phyloP scores from a whole-genome alignment of 225 moss, liverwort and hornwort species.

The Pseudoscleropodium purum region DNA sequence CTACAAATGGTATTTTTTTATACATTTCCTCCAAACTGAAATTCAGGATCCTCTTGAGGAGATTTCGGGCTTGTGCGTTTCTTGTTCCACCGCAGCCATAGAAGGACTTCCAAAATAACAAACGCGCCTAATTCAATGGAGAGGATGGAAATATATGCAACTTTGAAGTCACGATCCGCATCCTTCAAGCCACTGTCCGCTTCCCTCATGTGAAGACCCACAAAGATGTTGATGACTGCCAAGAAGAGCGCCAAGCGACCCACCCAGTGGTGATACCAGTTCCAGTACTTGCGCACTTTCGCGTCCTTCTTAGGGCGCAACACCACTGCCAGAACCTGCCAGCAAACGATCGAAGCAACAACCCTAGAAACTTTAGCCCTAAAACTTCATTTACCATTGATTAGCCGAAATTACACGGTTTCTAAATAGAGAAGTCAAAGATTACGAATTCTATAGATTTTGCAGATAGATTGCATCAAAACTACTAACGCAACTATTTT shows the following conservation, averaged over 20 bases:
- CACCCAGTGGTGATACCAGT: slow-evolving; percentile 61
- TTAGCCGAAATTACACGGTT: not conserved
- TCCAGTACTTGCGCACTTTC: slow-evolving; percentile 70
- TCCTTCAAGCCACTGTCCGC: not conserved
- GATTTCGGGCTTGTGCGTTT: not conserved
- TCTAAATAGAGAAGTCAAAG: not conserved
- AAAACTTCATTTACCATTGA: not conserved
- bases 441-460: not conserved
- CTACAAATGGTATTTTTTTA: not conserved
- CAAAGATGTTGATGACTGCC: slow-evolving; percentile 51
- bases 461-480: not conserved
- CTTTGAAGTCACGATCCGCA: slow-evolving; percentile 11
- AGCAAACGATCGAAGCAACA: not conserved
- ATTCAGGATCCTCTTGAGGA: not conserved
- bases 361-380: not conserved
- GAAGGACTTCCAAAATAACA: slow-evolving; percentile 19
- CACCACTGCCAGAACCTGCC: slow-evolving; percentile 46
- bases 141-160: slow-evolving; percentile 27
- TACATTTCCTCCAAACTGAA: slow-evolving; percentile 25
- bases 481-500: not conserved
- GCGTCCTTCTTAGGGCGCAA: slow-evolving; percentile 61
- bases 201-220: slow-evolving; percentile 30
- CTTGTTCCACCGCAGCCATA: slow-evolving; percentile 24
- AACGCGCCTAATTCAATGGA: slow-evolving; percentile 26
- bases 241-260: slow-evolving; percentile 52